These are phyloP conservation scores for Panicum hallii DNA, from an alignment of 202 grass and related monocot genomes.

Conservation along the genomic window DNA sequence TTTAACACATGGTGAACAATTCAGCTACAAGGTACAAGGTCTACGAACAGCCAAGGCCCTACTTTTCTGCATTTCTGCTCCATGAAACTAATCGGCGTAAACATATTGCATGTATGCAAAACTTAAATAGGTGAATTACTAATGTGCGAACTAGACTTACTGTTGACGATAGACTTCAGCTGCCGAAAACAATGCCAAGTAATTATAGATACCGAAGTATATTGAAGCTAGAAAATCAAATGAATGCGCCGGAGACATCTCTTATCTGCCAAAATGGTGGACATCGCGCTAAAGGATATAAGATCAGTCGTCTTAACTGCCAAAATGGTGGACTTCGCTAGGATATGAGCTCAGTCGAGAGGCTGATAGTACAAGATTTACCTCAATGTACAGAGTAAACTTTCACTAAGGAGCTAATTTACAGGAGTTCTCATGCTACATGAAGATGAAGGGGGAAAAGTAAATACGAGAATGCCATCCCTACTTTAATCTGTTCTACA, in stretches of 20 bases:
- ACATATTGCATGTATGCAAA: not conserved
- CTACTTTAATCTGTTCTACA: conserved; percentile 46
- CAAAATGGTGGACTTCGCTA: not conserved
- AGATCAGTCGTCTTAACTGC: not conserved
- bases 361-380: conserved; percentile 8
- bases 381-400: conserved; percentile 15
- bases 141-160: not conserved
- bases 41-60: no score
- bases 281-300: conserved; percentile 2
- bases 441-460: not conserved
- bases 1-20: not conserved
- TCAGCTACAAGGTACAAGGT: not conserved
- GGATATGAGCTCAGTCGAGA: conserved; percentile 29
- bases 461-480: not conserved
- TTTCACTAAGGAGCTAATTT: conserved; percentile 51
- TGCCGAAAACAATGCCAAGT: not conserved
- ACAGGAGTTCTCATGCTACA: conserved; percentile 45
- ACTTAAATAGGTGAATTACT: not conserved
- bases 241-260: not conserved
- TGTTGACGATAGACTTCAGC: not conserved
- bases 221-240: not conserved
- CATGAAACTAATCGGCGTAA: not conserved
- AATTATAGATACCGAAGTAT: not conserved
- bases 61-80: not conserved
- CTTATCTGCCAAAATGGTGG: not conserved